Percentiles rank a stretch among this genome's conserved stretches.
Conservation (phyloP, 495 filamentous ascomycete species). For the Aspergillus bertholletiae region DNA sequence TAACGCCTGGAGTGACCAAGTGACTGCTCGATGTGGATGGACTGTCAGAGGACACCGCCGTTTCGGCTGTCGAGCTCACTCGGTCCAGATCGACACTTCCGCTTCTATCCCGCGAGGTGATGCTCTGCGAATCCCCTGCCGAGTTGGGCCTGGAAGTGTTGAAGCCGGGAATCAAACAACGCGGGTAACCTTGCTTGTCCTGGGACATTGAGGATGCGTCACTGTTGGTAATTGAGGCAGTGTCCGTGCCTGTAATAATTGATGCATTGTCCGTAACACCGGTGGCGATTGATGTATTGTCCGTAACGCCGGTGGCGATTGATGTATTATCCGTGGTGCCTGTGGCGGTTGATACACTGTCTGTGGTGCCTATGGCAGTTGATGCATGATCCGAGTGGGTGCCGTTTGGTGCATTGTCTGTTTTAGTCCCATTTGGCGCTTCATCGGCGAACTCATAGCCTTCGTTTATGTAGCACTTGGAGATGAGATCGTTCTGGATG, state of each 20-base stretch:
- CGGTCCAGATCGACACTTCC: not conserved
- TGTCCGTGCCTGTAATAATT: not conserved
- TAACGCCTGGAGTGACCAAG: not conserved
- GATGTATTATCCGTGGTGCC: not conserved
- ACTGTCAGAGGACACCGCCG: not conserved
- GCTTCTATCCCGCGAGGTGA: not conserved
- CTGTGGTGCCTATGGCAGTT: not conserved
- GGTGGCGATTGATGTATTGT: not conserved
- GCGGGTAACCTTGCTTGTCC: not conserved
- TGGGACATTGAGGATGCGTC: not conserved
- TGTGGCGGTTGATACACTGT: not conserved
- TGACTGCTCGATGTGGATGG: not conserved
- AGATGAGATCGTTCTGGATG: conserved; percentile 67
- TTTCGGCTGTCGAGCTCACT: not conserved
- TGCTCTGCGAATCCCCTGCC: not conserved
- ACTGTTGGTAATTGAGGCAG: not conserved
- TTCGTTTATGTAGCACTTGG: conserved; percentile 52
- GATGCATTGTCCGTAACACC: not conserved
- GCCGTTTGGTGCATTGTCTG: not conserved
- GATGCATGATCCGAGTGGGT: not conserved
- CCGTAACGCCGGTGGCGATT: no score
- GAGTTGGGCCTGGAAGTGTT: not conserved
- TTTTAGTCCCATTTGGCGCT: not conserved
- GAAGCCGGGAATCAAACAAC: not conserved
- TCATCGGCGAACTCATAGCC: conserved; percentile 50